phyloP scores from a whole-genome alignment of 306 rosid species.

The Prosopis cineraria region DNA sequence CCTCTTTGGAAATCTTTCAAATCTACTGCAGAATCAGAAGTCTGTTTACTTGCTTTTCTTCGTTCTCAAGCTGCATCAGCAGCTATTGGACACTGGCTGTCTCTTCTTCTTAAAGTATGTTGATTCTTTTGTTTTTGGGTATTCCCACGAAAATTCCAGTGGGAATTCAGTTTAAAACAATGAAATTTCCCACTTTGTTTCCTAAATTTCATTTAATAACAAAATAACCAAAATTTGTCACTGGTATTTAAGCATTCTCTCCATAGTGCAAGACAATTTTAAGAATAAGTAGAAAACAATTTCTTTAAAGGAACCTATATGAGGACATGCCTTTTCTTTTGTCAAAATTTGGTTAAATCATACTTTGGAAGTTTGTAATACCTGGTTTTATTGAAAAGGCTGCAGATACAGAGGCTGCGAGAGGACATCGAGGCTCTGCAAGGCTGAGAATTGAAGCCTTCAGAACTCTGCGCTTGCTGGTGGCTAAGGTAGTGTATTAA shows the following conservation, averaged over 20 bases:
- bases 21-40: slow-evolving; percentile 53
- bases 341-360: slow-evolving; percentile 19
- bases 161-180: neutral
- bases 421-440: slow-evolving; percentile 89
- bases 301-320: slow-evolving; percentile 14
- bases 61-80: slow-evolving; percentile 76
- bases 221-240: slow-evolving; percentile 22
- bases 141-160: slow-evolving; percentile 26
- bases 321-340: slow-evolving; percentile 18
- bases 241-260: slow-evolving; percentile 20
- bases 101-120: slow-evolving; percentile 88
- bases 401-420: slow-evolving; percentile 85
- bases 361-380: slow-evolving; percentile 22
- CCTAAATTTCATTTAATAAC: neutral
- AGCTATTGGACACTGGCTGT: slow-evolving; percentile 95
- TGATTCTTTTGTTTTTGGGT: slow-evolving; percentile 7
- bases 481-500: slow-evolving; percentile 70
- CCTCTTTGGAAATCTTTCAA: slow-evolving; percentile 38
- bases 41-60: slow-evolving; percentile 81
- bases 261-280: slow-evolving; percentile 10
- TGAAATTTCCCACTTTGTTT: neutral
- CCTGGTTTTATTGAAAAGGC: slow-evolving; percentile 56
- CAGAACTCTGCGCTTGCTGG: slow-evolving; percentile 69
- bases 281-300: slow-evolving; percentile 21
- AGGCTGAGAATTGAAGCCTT: slow-evolving; percentile 80